These are phyloP conservation scores for Sugiyamaella chiloensis DNA, from an alignment of 805 yeast genomes.

Conservation along the genomic window DNA sequence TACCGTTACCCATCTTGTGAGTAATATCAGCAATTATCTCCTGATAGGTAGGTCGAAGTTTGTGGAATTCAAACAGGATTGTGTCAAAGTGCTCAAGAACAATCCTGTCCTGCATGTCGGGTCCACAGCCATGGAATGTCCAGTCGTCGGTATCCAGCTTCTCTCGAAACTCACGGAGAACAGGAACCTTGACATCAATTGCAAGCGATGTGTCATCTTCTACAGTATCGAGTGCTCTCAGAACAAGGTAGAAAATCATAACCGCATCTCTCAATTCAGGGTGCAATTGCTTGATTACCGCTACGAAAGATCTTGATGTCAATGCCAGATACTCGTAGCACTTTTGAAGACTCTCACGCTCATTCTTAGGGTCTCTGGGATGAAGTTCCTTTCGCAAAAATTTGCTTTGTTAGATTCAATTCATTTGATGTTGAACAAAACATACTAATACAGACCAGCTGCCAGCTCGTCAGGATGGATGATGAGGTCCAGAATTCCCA, in stretches of 20 bases:
- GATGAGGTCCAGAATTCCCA: slow-evolving; percentile 43
- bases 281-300: slow-evolving; percentile 85
- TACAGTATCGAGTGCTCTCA: slow-evolving; percentile 90
- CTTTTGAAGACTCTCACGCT: slow-evolving; percentile 46
- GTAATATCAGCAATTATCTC: slow-evolving; percentile 76
- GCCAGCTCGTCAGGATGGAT: slow-evolving; percentile 70
- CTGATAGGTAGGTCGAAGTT: slow-evolving; percentile 71
- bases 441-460: slow-evolving; percentile 61
- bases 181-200: slow-evolving; percentile 65
- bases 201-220: slow-evolving; percentile 94
- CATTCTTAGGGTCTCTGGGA: slow-evolving; percentile 44
- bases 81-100: slow-evolving; percentile 78
- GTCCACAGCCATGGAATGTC: slow-evolving; percentile 71
- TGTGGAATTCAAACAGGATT: slow-evolving; percentile 67
- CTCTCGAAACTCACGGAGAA: slow-evolving; percentile 64
- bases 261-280: slow-evolving; percentile 78
- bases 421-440: slow-evolving; percentile 12
- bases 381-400: slow-evolving; percentile 52
- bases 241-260: slow-evolving; percentile 77
- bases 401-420: slow-evolving; percentile 29
- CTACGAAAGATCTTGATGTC: slow-evolving; percentile 91
- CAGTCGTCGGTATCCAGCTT: slow-evolving; percentile 66
- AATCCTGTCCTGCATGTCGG: slow-evolving; percentile 73
- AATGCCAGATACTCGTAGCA: slow-evolving; percentile 64
- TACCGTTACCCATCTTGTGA: slow-evolving; percentile 89